Percentiles rank a stretch among this genome's conserved stretches.
Conservation (phyloP, 2,329 filamentous ascomycete genomes). For the Scortechinia acanthostroma region DNA sequence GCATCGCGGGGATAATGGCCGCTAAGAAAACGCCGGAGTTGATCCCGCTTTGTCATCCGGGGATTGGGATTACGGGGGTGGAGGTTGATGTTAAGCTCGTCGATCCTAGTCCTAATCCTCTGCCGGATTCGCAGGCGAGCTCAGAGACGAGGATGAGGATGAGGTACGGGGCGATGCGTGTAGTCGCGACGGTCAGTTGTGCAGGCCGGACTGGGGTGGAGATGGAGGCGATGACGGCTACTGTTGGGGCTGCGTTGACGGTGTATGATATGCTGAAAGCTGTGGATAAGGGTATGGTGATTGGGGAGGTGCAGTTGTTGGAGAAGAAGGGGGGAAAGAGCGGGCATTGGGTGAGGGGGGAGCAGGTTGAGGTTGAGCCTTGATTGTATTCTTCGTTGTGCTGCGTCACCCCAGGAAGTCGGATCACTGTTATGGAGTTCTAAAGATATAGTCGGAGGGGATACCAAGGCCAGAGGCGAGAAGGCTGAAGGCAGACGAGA, state of each 20-base stretch:
- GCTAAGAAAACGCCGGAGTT: slow-evolving; percentile 50
- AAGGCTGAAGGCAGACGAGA: too few species aligned
- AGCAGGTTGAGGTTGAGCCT: not conserved
- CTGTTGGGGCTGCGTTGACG: slow-evolving; percentile 45
- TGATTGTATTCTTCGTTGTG: too few species aligned
- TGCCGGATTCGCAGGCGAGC: too few species aligned
- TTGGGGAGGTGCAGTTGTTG: slow-evolving; percentile 37
- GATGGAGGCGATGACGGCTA: slow-evolving; percentile 58
- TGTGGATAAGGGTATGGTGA: slow-evolving; percentile 48
- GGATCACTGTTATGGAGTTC: too few species aligned
- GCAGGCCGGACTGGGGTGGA: slow-evolving; percentile 57
- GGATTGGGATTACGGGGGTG: slow-evolving; percentile 41
- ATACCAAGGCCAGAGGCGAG: too few species aligned
- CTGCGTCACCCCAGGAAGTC: too few species aligned
- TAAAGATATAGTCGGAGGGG: too few species aligned
- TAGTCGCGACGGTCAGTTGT: slow-evolving; percentile 44
- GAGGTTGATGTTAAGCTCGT: slow-evolving; percentile 35
- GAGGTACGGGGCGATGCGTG: slow-evolving; percentile 33
- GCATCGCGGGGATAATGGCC: slow-evolving; percentile 61
- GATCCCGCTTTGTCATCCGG: slow-evolving; percentile 52
- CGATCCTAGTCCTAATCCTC: slow-evolving; percentile 5
- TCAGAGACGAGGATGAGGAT: too few species aligned
- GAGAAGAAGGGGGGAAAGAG: slow-evolving; percentile 52
- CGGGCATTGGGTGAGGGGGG: slow-evolving; percentile 37
- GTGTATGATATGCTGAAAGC: slow-evolving; percentile 64